These are phyloP conservation scores for Plasmodium sp. DNA, from an alignment of 169 alveolate species.

Conservation along the genomic window DNA sequence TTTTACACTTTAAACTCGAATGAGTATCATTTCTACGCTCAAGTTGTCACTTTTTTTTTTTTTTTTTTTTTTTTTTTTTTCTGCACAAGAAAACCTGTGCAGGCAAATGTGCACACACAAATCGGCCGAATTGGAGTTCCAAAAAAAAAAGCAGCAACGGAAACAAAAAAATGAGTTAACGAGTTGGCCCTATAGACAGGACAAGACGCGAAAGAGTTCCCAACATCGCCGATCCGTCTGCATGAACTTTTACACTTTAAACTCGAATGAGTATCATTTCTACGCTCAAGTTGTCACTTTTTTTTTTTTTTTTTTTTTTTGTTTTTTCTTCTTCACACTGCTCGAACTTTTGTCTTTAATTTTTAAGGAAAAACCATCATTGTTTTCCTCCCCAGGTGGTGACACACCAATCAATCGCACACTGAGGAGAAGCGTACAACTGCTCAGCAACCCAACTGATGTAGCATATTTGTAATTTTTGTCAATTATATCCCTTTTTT, in stretches of 20 bases:
- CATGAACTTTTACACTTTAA: constrained; percentile 1
- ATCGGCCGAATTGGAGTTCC: not conserved
- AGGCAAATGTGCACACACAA: not conserved
- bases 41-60: not conserved
- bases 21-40: not conserved
- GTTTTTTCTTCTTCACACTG: not conserved
- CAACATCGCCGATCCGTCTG: not conserved
- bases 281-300: constrained; percentile 3
- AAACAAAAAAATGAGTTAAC: not conserved
- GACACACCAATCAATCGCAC: not conserved
- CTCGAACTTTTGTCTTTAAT: constrained; percentile 31
- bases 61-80: constrained; percentile 10
- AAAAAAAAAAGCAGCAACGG: not conserved
- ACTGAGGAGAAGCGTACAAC: not conserved
- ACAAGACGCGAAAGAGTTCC: not conserved
- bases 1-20: not conserved
- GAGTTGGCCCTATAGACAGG: not conserved
- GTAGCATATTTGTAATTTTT: not conserved
- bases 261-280: not conserved
- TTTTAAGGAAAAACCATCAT: not conserved
- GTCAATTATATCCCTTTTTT: not conserved
- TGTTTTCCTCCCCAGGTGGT: not conserved
- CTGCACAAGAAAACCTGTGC: not conserved
- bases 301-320: not conserved
- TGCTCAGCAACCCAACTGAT: not conserved